A percentile compares a stretch with the other conserved stretches of the same genome.
phyloP scores from a whole-genome alignment of 1,139 yeast genomes.

The Candida labiduridarum region DNA sequence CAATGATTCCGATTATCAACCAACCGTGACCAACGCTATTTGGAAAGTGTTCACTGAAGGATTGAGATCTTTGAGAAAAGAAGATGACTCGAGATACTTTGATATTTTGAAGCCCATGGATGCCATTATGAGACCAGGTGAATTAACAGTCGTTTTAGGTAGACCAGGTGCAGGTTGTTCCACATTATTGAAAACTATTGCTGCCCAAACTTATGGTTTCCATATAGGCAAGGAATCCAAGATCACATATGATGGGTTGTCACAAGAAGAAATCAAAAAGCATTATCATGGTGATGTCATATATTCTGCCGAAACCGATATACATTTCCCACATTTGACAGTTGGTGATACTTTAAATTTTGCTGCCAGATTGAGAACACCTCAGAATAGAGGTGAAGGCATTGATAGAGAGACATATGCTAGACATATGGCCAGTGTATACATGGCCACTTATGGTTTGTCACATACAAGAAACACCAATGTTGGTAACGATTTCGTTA shows the following conservation, averaged over 20 bases:
- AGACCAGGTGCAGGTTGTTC: conserved; percentile 40
- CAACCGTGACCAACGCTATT: conserved; percentile 61
- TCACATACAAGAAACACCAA: too few relatives aligned
- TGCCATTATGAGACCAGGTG: conserved; percentile 33
- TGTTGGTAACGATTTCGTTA: too few relatives aligned
- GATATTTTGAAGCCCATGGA: conserved; percentile 38
- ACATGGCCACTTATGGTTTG: too few relatives aligned
- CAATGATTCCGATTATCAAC: conserved; percentile 75
- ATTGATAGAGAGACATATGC: too few relatives aligned
- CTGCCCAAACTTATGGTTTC: conserved; percentile 37
- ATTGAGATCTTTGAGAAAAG: conserved; percentile 28
- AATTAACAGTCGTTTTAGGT: conserved; percentile 35
- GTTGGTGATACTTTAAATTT: conserved; percentile 53
- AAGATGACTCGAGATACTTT: conserved; percentile 25
- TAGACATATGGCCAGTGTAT: too few relatives aligned
- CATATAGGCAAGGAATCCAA: conserved; percentile 27
- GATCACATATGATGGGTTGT: conserved; percentile 49
- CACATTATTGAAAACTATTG: conserved; percentile 32
- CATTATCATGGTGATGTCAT: conserved; percentile 50
- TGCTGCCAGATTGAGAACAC: conserved; percentile 44
- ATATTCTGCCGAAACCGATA: conserved; percentile 54
- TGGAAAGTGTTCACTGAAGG: conserved; percentile 23
- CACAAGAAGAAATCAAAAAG: conserved; percentile 48
- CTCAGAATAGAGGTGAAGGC: too few relatives aligned
- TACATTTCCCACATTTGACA: conserved; percentile 54